Evolutionary conservation across 805 yeast species (phyloP), one percentile per base, ranked within the genome.

Genomic region (Ogataea kodamae): DNA sequence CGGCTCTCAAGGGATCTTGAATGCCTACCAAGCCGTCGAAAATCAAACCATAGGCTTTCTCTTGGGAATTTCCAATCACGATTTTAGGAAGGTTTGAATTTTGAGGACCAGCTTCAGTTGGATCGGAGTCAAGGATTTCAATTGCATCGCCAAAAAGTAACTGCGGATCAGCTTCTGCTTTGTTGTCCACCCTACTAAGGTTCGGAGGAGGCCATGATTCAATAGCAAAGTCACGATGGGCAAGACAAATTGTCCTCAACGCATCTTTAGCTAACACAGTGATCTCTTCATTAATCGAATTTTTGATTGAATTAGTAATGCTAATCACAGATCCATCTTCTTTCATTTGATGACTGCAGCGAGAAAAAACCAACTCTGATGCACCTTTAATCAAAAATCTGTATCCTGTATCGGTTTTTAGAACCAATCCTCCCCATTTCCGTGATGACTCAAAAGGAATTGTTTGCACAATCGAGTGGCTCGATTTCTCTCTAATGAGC

Each of bases 381-480:
- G 98, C 98, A 43, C 99, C 98, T 64, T 92, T 92, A 38, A 85
- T 65, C 43, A 73, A 80, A 34, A 87, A 64, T 37, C 92, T 70
- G 55, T 60, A 81, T 11, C 64, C 67, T 7, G 68, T 68, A 9
- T 63, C 58, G 33, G 69, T 68, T 28, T 47, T 47, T 32, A 81
- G 69, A 5, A 88, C 79, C 13, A 87, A 61, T 25, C 92, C 95
- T 51, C 95, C 86, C 90, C 95, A 92, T 64, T 92, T 92, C 51
- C 95, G 72, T 3, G 85, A 70, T 39, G 95, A 84, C 63, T 92
- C 97, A 55, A 92, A 92, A 1, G 98, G 96, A 36, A 89, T 76
- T 4, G 76, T 64, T 59, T 86, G 94, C 2, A 71, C 82, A 22
- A 84, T 61, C 13, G 64, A 53, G 5, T 61, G 50, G 33, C 64